Evolutionary conservation across 2,329 filamentous ascomycete genomes (phyloP), one percentile per base, ranked within the genome.

Genomic region (Diaporthe sp.): DNA sequence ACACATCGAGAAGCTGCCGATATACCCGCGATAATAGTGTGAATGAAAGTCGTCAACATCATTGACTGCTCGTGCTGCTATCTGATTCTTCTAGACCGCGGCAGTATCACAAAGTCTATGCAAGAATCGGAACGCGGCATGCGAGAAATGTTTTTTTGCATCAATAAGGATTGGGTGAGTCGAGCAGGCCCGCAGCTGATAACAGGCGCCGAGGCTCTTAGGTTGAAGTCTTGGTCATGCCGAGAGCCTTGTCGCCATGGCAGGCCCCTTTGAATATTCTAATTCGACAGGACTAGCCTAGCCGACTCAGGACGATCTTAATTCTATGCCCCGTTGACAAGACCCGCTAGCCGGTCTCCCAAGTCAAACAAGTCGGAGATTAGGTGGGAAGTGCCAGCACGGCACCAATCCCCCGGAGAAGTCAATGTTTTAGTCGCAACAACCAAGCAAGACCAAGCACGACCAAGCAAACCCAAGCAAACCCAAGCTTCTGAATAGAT

Each of bases 161-260:
- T 50, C 30, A 67, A 67, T 67, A 40, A 33, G 45, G n/a, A 28
- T 54, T 22, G 47, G n/a, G n/a, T 54, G 45, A n/a, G n/a, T 30
- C 33, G 4, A 40, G 4, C 4, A 28, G 22, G 28, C 22, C 22
- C 22, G 25, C n/a, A 22, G 28, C n/a, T 54, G 45, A 67, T 67
- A 52, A 35, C 30, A 38, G 30, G 33, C n/a, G 64, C 64, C 64
- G 13, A 68, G 64, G 19, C 47, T 40, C 64, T 68, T 54, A 7
- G 64, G 33, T 54, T 22, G 47, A 68, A 35, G 33, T 68, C 64
- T 54, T 54, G 45, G 47, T 54, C n/a, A 40, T 68, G 64, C 64
- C 64, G n/a, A 68, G 64, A 54, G 64, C 64, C 64, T 68, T 68
- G 64, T 68, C 64, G 64, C 64, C 64, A 28, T 68, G 64, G 64